Percentiles rank a stretch among this genome's conserved stretches.
Conservation (phyloP, 192 early-diverging fungal genomes). For the Diversispora epigaea region DNA sequence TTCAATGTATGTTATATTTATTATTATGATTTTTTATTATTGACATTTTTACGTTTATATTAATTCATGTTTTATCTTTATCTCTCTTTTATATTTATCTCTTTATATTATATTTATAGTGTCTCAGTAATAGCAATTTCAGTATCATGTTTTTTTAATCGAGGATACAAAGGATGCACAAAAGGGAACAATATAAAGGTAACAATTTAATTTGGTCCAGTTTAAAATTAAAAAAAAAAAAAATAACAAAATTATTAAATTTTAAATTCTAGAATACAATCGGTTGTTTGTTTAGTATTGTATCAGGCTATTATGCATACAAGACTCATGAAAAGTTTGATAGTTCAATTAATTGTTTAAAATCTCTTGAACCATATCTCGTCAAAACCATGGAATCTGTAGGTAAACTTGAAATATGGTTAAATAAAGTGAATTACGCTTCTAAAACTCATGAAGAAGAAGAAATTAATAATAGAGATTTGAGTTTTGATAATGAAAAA, state of each 20-base stretch:
- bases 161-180: too few relatives aligned
- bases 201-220: not conserved
- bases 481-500: too few relatives aligned
- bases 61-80: not conserved
- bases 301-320: not conserved
- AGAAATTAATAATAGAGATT: not conserved
- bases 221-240: too few relatives aligned
- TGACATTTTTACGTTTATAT: not conserved
- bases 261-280: not conserved
- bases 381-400: not conserved
- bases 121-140: too few relatives aligned
- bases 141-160: too few relatives aligned
- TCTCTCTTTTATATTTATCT: not conserved
- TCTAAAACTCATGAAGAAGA: not conserved
- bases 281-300: not conserved
- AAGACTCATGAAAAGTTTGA: not conserved
- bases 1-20: conserved; percentile 1
- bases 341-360: not conserved
- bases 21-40: not conserved
- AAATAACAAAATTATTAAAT: not conserved
- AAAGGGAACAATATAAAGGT: not conserved
- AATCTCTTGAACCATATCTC: not conserved
- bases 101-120: not conserved
- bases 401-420: not conserved
- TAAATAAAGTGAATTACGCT: not conserved